These are phyloP conservation scores for Brasenia schreberi DNA, from an alignment of 164 flowering plant genomes.

Conservation along the genomic window DNA sequence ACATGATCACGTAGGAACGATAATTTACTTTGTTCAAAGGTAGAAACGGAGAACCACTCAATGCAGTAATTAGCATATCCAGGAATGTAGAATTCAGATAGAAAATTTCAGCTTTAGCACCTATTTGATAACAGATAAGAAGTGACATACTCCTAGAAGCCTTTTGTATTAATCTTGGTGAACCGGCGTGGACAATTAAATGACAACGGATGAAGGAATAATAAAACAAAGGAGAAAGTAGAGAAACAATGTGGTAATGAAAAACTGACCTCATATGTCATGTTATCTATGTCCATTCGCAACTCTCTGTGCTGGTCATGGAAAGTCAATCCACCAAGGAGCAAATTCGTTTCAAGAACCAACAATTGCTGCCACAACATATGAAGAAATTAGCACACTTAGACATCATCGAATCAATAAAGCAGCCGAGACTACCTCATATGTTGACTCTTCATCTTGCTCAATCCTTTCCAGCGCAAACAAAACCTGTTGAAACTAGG, in stretches of 20 bases:
- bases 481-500: constrained; percentile 41
- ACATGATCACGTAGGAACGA: no score
- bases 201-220: neutral
- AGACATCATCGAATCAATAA: constrained; percentile 1
- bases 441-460: constrained; percentile 66
- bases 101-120: no score
- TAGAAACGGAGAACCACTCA: no score
- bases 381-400: neutral
- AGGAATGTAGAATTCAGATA: no score
- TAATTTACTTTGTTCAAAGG: no score
- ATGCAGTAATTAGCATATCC: no score
- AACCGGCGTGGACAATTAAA: neutral
- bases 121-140: no score
- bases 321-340: constrained; percentile 51
- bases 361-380: constrained; percentile 50
- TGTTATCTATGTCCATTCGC: constrained; percentile 95
- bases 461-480: constrained; percentile 84
- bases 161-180: neutral
- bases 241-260: neutral
- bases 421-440: constrained; percentile 48
- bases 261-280: constrained; percentile 90
- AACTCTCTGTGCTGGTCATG: constrained; percentile 89
- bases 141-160: no score
- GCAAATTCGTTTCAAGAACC: constrained; percentile 59
- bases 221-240: neutral